Evolutionary conservation across 1,139 yeast genomes (phyloP).

Genomic region (Taphrina betulina): DNA sequence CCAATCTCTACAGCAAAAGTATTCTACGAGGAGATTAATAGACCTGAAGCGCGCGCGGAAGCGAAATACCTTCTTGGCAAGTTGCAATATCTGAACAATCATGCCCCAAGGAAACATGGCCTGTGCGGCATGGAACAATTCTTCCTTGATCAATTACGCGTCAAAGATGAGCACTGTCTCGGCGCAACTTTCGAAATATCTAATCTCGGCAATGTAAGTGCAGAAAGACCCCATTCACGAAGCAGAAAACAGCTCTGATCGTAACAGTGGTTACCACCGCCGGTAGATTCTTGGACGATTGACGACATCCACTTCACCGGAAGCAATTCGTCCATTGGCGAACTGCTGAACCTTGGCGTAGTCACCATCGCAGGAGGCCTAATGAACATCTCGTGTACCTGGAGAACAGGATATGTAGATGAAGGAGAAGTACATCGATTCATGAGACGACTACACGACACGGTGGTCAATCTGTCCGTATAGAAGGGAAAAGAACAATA

Average conservation of each 20-base stretch:
- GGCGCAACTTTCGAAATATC: slow-evolving; percentile 16
- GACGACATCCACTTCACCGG: slow-evolving; percentile 20
- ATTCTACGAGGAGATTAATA: slow-evolving; percentile 16
- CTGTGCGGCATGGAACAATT: slow-evolving; percentile 14
- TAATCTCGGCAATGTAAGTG: slow-evolving; percentile 18
- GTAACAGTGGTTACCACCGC: slow-evolving; percentile 4
- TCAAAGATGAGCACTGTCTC: slow-evolving; percentile 6
- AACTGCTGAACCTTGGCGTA: slow-evolving; percentile 15
- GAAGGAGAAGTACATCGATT: slow-evolving; percentile 1
- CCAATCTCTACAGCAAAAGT: slow-evolving; percentile 11
- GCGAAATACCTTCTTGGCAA: slow-evolving; percentile 6
- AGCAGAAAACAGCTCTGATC: background rate
- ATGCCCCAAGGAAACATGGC: background rate
- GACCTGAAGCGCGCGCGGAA: background rate
- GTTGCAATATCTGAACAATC: slow-evolving; percentile 1
- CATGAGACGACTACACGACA: background rate
- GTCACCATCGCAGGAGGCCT: slow-evolving; percentile 21
- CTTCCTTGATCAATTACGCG: background rate
- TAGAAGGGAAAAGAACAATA: too few relatives aligned
- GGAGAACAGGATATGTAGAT: slow-evolving; percentile 3
- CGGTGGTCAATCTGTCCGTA: too few relatives aligned
- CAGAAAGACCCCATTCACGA: background rate
- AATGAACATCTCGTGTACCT: slow-evolving; percentile 20
- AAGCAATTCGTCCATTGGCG: slow-evolving; percentile 18
- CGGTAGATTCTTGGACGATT: background rate